These are phyloP conservation scores for Colletotrichum lupini DNA, from an alignment of 2,329 filamentous ascomycete genomes.

Conservation along the genomic window DNA sequence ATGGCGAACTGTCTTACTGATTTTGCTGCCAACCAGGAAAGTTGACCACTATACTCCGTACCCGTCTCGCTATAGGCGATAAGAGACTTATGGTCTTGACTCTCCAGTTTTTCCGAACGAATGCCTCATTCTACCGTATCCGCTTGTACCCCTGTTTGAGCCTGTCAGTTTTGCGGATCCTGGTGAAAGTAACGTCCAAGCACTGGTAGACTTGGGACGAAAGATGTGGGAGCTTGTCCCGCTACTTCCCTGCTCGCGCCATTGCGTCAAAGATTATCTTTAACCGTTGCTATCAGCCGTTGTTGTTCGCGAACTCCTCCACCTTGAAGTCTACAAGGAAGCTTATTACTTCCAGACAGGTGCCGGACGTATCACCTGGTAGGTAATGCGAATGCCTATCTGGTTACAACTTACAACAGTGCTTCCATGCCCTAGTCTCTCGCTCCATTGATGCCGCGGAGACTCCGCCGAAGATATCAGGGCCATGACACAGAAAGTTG, in stretches of 20 bases:
- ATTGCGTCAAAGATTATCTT: not conserved
- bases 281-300: not conserved
- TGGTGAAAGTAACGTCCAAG: slow-evolving; percentile 19
- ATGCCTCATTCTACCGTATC: slow-evolving; percentile 18
- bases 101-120: not conserved
- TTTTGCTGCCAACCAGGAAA: not conserved
- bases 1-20: not conserved
- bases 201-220: slow-evolving; percentile 32
- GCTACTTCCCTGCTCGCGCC: not conserved
- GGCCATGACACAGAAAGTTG: not conserved
- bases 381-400: not conserved
- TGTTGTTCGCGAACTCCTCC: not conserved
- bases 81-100: not conserved
- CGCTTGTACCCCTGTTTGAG: slow-evolving; percentile 20
- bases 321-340: not conserved
- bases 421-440: not conserved
- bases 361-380: not conserved
- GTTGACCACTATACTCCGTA: not conserved
- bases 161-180: slow-evolving; percentile 32
- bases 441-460: not conserved
- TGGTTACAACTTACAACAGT: not conserved
- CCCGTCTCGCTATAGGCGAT: not conserved
- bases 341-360: not conserved
- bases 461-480: not conserved
- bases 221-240: slow-evolving; percentile 9